Percentiles rank a stretch among this genome's conserved stretches.
Conservation (phyloP, 1,139 yeast genomes). For the Suhomyces choctaworum region DNA sequence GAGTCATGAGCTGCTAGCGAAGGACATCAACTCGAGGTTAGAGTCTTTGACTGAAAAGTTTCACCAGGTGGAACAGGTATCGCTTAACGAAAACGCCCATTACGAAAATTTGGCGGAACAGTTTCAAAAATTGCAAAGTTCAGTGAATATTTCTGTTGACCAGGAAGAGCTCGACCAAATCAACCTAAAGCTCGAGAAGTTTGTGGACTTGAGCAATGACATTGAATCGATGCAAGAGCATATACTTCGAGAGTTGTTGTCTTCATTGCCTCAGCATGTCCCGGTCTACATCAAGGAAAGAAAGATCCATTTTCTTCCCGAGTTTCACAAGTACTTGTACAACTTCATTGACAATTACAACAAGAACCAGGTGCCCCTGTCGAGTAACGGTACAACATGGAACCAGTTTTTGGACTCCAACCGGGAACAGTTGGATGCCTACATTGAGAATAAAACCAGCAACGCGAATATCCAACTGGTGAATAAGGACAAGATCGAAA, state of each 20-base stretch:
- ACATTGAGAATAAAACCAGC: conserved; percentile 16
- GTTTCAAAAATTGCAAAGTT: conserved; percentile 11
- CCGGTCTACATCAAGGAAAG: conserved; percentile 37
- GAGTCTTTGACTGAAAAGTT: conserved; percentile 21
- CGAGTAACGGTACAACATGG: conserved; percentile 20
- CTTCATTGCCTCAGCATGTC: conserved; percentile 29
- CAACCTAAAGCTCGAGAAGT: conserved; percentile 20
- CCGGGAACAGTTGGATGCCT: conserved; percentile 21
- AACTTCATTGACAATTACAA: conserved; percentile 35
- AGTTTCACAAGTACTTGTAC: conserved; percentile 39
- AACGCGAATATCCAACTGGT: conserved; percentile 15
- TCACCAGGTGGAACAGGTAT: conserved; percentile 15
- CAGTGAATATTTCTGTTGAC: conserved; percentile 4
- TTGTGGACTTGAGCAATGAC: conserved; percentile 20
- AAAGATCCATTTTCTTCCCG: conserved; percentile 42
- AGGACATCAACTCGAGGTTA: conserved; percentile 19
- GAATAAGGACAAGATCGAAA: conserved; percentile 24
- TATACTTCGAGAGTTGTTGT: conserved; percentile 24
- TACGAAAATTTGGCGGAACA: conserved; percentile 14
- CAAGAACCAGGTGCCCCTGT: conserved; percentile 14
- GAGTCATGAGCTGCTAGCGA: conserved; percentile 18
- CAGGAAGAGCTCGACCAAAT: conserved; percentile 23
- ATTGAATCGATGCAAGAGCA: conserved; percentile 24
- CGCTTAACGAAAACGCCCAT: conserved; percentile 12
- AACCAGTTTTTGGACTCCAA: conserved; percentile 23